Base-by-base conservation (phyloP, 1,284 basidiomycete species). In the Hypsizygus ulmarius region DNA sequence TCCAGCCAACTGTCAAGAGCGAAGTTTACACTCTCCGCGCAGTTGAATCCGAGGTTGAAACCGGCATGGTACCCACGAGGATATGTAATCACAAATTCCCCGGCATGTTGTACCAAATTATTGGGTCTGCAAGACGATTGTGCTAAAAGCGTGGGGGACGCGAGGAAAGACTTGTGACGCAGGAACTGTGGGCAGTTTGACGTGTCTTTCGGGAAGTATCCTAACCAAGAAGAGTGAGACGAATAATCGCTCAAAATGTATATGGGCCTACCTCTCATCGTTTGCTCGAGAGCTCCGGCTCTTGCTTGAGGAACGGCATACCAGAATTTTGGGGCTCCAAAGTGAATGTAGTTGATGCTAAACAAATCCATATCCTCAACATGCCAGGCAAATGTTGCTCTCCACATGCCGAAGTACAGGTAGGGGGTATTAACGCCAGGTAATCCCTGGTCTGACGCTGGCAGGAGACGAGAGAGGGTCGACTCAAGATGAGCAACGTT, bases 331-430 rank as follows among this genome's bases (percentile, higher is more conserved):
- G 94, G 95, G 0, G 96, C 95, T 2, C 96, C 96, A 63, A 98
- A 99, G 68, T 99, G 96, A 53, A 99, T 94, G 64, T 97, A 98
- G 68, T 98, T 99, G 74, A 99, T 99, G 47, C 93, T 96, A 70
- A 96, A 97, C 2, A 99, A 77, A 64, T 98, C 96, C 91, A 93
- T 93, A 65, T 93, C 86, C 63, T 99, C 96, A 39, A 99, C 96
- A 60, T 99, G 96, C 97, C 97, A 99, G 0, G 96, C 93, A 67
- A 99, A 97, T 0, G 93, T 95, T 11, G 97, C 96, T 44, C 93
- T 79, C 96, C 96, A 99, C 93, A 97, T 97, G 56, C 96, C 96
- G 67, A 97, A 98, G 69, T 99, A 99, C 3, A 99, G 80, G 65
- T 99, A 99, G 0, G 96, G 96, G 1, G 93, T 90, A 62, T 98